Percentiles rank a stretch among this genome's conserved stretches.
Evolutionary conservation across 2,329 filamentous ascomycete genomes (phyloP).

Genomic region (Venturia carpophila): DNA sequence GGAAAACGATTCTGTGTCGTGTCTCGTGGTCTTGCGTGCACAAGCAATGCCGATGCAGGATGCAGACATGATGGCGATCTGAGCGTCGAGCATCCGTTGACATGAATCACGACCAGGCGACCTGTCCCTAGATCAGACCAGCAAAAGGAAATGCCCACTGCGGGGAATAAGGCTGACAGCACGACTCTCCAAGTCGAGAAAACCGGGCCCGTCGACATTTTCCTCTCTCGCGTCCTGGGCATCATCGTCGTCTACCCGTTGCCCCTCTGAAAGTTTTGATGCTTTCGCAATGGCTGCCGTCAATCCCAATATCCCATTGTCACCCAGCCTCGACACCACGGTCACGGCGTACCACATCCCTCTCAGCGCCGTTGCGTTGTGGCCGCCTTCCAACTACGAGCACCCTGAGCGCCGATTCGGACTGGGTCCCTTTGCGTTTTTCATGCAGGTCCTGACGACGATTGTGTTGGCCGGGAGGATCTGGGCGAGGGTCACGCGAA

Average conservation of each 20-base stretch:
- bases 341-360: conserved; percentile 19
- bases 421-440: conserved; percentile 7
- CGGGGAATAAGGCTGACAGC: not conserved
- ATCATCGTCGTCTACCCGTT: not conserved
- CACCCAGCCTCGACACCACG: not conserved
- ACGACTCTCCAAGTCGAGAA: not conserved
- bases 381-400: conserved; percentile 16
- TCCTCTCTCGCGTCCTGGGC: not conserved
- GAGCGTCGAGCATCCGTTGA: not conserved
- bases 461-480: not conserved
- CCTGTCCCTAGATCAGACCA: not conserved
- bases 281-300: not conserved
- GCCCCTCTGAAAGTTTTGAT: not conserved
- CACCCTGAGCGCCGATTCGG: conserved; percentile 11
- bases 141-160: not conserved
- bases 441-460: conserved; percentile 7
- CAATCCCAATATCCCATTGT: not conserved
- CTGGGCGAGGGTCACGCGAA: conserved; percentile 8
- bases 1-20: not conserved
- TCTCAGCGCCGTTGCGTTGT: conserved; percentile 15
- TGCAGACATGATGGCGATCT: not conserved
- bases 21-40: not conserved
- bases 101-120: not conserved
- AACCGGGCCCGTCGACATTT: not conserved
- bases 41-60: not conserved